A percentile compares a stretch with the other conserved stretches of the same genome.
phyloP scores from a whole-genome alignment of 1,139 yeast species.

The Candida sp. region DNA sequence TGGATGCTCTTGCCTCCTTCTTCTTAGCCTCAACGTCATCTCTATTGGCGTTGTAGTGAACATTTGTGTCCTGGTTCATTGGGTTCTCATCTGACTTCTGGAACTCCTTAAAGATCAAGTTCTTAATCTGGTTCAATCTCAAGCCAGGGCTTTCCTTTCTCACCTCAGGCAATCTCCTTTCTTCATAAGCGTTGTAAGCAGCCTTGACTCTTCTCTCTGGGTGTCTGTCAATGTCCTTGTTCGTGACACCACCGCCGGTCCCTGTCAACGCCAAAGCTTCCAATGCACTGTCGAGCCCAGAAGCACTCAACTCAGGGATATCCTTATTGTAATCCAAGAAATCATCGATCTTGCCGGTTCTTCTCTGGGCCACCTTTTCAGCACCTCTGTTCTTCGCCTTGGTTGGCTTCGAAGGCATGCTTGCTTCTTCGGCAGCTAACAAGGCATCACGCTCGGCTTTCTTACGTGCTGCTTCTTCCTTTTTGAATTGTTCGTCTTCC shows the following conservation, averaged over 20 bases:
- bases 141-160: constrained; percentile 83
- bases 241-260: constrained; percentile 55
- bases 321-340: constrained; percentile 56
- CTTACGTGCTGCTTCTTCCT: constrained; percentile 66
- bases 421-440: constrained; percentile 65
- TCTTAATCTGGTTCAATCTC: constrained; percentile 79
- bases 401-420: constrained; percentile 61
- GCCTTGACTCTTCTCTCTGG: constrained; percentile 92
- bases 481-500: constrained; percentile 63
- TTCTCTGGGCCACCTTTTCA: constrained; percentile 67
- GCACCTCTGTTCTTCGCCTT: constrained; percentile 68
- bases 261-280: constrained; percentile 74
- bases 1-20: constrained; percentile 51
- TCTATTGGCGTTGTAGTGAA: constrained; percentile 62
- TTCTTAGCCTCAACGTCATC: constrained; percentile 59
- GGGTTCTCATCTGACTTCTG: constrained; percentile 84
- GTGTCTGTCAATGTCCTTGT: constrained; percentile 79
- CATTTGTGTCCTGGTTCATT: constrained; percentile 76
- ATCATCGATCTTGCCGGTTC: constrained; percentile 68
- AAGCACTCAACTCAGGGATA: constrained; percentile 64
- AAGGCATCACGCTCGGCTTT: constrained; percentile 67
- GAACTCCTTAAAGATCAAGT: constrained; percentile 78
- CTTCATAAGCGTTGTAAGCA: constrained; percentile 76
- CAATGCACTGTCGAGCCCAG: constrained; percentile 78
- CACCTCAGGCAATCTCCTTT: constrained; percentile 70